A percentile compares a stretch with the other conserved stretches of the same genome.
These are phyloP conservation scores for Punica granatum DNA, from an alignment of 345 rosid genomes.

Conservation along the genomic window DNA sequence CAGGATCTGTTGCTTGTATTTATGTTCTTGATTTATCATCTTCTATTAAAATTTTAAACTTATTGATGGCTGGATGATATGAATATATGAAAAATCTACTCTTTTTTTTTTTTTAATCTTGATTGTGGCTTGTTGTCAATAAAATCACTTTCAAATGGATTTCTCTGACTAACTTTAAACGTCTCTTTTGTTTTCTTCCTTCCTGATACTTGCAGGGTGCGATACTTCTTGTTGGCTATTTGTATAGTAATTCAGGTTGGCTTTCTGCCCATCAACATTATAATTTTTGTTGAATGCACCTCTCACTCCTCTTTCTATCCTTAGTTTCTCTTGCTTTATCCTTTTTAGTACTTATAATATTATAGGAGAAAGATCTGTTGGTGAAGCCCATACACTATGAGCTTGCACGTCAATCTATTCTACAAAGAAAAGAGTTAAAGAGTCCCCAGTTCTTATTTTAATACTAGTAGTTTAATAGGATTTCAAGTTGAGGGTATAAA, in stretches of 20 bases:
- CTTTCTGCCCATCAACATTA: constrained; percentile 11
- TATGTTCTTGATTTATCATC: neutral
- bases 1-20: neutral
- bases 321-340: neutral
- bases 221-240: constrained; percentile 42
- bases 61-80: neutral
- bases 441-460: neutral
- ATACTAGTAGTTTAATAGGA: neutral
- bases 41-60: neutral
- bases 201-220: constrained; percentile 47
- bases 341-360: neutral
- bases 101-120: neutral
- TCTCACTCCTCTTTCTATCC: neutral
- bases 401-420: neutral
- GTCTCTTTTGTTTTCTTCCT: neutral
- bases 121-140: neutral
- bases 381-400: neutral
- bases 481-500: neutral
- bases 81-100: neutral
- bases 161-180: neutral
- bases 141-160: neutral
- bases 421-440: neutral
- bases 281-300: neutral
- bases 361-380: too few relatives aligned
- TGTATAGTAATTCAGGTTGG: constrained; percentile 53